These are phyloP conservation scores for Mucor mucedo DNA, from an alignment of 371 early-diverging fungal species.

Conservation along the genomic window DNA sequence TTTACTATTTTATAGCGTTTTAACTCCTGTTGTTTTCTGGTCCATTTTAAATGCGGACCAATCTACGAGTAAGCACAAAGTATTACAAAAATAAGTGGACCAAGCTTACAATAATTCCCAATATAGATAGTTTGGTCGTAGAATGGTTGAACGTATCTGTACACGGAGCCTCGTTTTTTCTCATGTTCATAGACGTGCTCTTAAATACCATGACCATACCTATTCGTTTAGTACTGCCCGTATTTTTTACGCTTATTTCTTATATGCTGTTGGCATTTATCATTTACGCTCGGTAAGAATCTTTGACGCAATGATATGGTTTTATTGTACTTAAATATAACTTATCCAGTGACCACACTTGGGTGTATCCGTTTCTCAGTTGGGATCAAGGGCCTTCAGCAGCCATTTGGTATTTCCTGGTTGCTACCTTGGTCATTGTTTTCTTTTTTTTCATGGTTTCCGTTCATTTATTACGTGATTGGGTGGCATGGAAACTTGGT, in stretches of 20 bases:
- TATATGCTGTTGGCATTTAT: conserved; percentile 61
- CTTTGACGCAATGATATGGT: background rate
- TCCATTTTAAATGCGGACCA: conserved; percentile 20
- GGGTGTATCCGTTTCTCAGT: conserved; percentile 62
- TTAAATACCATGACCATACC: conserved; percentile 50
- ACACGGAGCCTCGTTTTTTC: conserved; percentile 58
- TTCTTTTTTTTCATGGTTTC: conserved; percentile 45
- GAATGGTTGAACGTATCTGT: conserved; percentile 56
- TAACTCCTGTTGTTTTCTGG: conserved; percentile 67
- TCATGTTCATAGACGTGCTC: conserved; percentile 55
- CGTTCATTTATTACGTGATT: conserved; percentile 49
- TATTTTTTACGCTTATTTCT: conserved; percentile 40
- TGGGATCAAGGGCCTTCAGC: conserved; percentile 53
- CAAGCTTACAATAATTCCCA: background rate
- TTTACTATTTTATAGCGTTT: conserved; percentile 30
- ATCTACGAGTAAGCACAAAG: background rate
- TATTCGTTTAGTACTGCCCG: conserved; percentile 44
- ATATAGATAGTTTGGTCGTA: background rate
- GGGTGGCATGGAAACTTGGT: conserved; percentile 29
- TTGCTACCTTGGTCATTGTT: conserved; percentile 39
- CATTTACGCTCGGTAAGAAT: conserved; percentile 41
- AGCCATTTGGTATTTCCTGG: conserved; percentile 48
- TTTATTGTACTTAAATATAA: background rate
- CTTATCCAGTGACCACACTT: conserved; percentile 30
- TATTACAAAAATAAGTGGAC: background rate